These are phyloP conservation scores for Coniochaeta hoffmannii DNA, from an alignment of 2,329 filamentous ascomycete species.

Conservation along the genomic window DNA sequence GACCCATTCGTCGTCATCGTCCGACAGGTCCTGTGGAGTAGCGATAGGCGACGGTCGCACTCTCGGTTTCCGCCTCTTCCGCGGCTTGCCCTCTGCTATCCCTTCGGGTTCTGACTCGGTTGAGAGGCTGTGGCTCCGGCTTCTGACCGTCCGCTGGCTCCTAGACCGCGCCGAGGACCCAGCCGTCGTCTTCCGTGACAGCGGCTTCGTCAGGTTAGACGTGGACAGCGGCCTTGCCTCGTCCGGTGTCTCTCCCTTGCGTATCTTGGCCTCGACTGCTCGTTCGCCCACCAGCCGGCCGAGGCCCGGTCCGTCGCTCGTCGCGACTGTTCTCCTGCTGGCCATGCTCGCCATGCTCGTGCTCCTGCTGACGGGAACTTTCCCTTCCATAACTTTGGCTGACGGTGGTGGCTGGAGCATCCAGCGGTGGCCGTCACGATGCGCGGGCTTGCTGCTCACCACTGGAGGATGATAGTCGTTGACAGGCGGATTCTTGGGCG, in stretches of 20 bases:
- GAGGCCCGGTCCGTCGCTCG: constrained; percentile 29
- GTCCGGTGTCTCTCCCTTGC: constrained; percentile 29
- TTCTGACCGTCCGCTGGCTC: constrained; percentile 17
- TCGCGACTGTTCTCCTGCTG: constrained; percentile 31
- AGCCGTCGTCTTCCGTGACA: constrained; percentile 13
- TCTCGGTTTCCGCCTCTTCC: background rate
- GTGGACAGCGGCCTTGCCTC: constrained; percentile 14
- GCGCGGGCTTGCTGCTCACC: constrained; percentile 65
- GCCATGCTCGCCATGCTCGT: constrained; percentile 47
- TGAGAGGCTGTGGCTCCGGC: constrained; percentile 15
- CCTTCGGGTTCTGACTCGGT: constrained; percentile 16
- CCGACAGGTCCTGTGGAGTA: constrained; percentile 19
- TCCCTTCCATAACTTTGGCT: constrained; percentile 85
- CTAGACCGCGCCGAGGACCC: constrained; percentile 16
- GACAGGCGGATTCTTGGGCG: constrained; percentile 61
- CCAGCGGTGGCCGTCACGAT: constrained; percentile 69
- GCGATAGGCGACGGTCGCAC: constrained; percentile 5
- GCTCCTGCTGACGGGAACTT: constrained; percentile 60
- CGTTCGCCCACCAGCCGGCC: constrained; percentile 36
- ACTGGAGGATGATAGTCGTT: constrained; percentile 84
- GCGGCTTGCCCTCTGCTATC: background rate
- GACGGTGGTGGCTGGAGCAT: constrained; percentile 91
- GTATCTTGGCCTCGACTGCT: constrained; percentile 37
- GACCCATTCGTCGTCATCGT: constrained; percentile 20
- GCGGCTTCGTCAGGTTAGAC: constrained; percentile 13